Base-by-base conservation (phyloP, 2,329 filamentous ascomycete genomes). In the Mollisia scopiformis region DNA sequence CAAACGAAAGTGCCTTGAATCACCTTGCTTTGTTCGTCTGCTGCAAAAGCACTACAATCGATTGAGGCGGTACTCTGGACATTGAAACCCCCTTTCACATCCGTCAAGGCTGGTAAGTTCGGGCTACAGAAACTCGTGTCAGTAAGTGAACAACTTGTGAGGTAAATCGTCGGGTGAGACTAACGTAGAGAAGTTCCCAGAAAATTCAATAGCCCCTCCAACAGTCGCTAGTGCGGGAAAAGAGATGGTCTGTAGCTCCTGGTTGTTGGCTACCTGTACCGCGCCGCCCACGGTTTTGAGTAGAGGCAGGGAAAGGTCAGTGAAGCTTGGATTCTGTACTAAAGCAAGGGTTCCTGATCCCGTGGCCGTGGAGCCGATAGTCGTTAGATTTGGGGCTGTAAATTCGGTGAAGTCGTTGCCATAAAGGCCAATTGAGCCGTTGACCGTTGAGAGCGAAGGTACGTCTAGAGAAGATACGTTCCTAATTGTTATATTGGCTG, bases 251-350 rank as follows among this genome's bases (percentile, higher is more conserved):
- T 77, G 69, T 33, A 97, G 84, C 58, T 82, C 80, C 63, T 92
- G 91, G 88, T 98, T 97, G 86, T 97, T 96, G 78, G 91, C 89
- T 73, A 99, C 86, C 69, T 90, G 87, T 75, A 96, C 85, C 75
- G 90, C 92, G 79, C 92, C 93, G 68, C 84, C 86, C 71, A 97
- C 84, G 57, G 78, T 83, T 67, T 81, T 83, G 49, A 98, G 82
- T 23, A 74, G 51, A 52, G 90, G 88, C 78, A 96, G 84, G 62
- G 88, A 87, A 77, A 97, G 82, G 84, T 96, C 97, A 74, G 79
- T 75, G 54, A 90, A 79, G 62, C 81, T 74, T 41, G 77, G 75
- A 80, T 89, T 89, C 78, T 83, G 83, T 74, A 86, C 81, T 70
- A 90, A 85, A 3, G 86, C 85, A 62, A 90, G 71, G 62, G 82